Evolutionary conservation across 2,329 filamentous ascomycete species (phyloP), one percentile per base, ranked within the genome.

Genomic region (Cercospora sp.): DNA sequence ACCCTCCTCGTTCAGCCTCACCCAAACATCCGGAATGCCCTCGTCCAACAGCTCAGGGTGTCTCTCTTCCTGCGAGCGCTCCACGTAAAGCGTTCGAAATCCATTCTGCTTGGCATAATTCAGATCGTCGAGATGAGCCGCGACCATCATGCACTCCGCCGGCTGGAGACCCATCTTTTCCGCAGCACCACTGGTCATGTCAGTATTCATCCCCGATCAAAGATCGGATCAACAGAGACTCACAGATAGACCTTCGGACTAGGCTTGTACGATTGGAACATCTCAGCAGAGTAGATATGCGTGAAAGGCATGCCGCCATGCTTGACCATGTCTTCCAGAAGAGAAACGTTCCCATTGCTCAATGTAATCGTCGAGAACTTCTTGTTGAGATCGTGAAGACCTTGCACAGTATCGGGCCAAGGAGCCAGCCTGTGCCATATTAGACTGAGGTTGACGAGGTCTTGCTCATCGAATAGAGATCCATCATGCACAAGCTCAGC

Each of bases 241-340:
- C 37, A 65, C 1, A 86, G 82, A 75, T 95, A 95, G 1, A 90
- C 88, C 62, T 78, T 82, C 7, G 87, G 85, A 69, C 87, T 84
- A 1, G 91, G 91, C 82, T 95, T 95, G 78, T 94, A 95, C 0
- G 87, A 88, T 55, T 83, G 81, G 76, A 94, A 94, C 70, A 89
- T 85, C 79, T 91, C 91, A 0, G 88, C 87, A 8, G 88, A 91
- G 68, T 90, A 82, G 45, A 93, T 74, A 64, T 83, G 80, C 24
- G 83, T 82, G 74, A 93, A 94, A 0, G 84, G 85, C 61, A 94
- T 83, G 4, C 79, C 78, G 1, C 86, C 89, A 73, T 87, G 83
- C 61, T 80, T 76, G 61, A 86, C 80, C 60, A 95, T 83, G 75
- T 94, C 91, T 2, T 81, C 76, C 53, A 94, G 82, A n/a, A 94